Conservation (phyloP, 148 eudicot species). For the Arctostaphylos glauca region DNA sequence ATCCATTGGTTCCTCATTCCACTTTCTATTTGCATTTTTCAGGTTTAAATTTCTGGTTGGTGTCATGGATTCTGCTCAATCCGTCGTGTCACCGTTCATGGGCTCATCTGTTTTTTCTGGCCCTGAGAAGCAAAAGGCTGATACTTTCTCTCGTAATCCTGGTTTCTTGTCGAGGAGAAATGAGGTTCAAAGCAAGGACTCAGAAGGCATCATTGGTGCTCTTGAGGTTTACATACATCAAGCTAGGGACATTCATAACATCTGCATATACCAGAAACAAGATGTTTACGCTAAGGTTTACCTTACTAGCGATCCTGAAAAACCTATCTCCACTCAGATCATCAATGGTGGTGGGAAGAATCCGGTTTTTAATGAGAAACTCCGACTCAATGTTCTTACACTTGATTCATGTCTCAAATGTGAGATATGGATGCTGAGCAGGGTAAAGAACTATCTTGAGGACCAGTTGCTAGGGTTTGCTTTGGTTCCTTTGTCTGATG, state of each 20-base stretch:
- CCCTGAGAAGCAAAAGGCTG: slow-evolving; percentile 52
- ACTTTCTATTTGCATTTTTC: slow-evolving; percentile 11
- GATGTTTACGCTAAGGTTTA: slow-evolving; percentile 95
- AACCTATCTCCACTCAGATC: slow-evolving; percentile 69
- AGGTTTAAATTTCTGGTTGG: slow-evolving; percentile 26
- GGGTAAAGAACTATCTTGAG: slow-evolving; percentile 89
- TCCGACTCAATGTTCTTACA: slow-evolving; percentile 51
- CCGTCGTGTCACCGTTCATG: slow-evolving; percentile 79
- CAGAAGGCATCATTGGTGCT: slow-evolving; percentile 47
- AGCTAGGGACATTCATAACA: slow-evolving; percentile 91
- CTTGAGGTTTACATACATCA: slow-evolving; percentile 82
- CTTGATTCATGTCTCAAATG: slow-evolving; percentile 75
- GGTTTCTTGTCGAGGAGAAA: slow-evolving; percentile 34
- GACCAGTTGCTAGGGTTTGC: slow-evolving; percentile 95
- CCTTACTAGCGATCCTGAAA: slow-evolving; percentile 82
- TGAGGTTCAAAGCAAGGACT: slow-evolving; percentile 36
- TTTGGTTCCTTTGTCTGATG: slow-evolving; percentile 79
- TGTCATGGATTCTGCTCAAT: slow-evolving; percentile 76
- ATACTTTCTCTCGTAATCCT: slow-evolving; percentile 33
- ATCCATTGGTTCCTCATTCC: slow-evolving; percentile 5
- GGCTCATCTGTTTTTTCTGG: slow-evolving; percentile 48
- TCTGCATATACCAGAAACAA: slow-evolving; percentile 96
- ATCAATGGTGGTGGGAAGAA: slow-evolving; percentile 93
- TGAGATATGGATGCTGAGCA: slow-evolving; percentile 96
- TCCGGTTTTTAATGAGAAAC: slow-evolving; percentile 77